Evolutionary conservation across 371 early-diverging fungal species (phyloP), one percentile per base, ranked within the genome.

Genomic region (Actinomortierella wolfii): DNA sequence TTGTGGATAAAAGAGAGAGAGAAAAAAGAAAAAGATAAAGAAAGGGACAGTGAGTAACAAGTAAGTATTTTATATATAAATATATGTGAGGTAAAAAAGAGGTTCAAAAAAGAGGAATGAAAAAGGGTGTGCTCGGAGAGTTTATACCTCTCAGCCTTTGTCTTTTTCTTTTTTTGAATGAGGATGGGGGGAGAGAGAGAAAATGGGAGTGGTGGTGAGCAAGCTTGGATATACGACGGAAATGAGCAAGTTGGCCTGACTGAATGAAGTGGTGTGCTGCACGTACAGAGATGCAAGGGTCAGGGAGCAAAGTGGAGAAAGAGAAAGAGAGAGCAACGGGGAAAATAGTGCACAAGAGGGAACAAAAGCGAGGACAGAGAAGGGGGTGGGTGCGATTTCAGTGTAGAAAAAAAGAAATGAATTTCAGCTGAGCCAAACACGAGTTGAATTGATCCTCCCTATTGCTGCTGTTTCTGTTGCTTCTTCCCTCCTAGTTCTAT

Each of bases 151-250:
- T 34, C 34, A 11, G n/a, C n/a, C n/a, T n/a, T n/a, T n/a, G n/a
- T n/a, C 34, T 34, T 4, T 11, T 11, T 34, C 34, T 34, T 34
- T 11, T 4, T 34, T 11, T 34, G 7, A 34, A 34, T 34, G 34
- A 34, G 34, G 34, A 6, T 34, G 34, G 34, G 34, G 34, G 34
- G 34, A 11, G 49, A n/a, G 40, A 40, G 57, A 57, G 23, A 40
- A 24, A 41, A 20, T 28, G 39, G 54, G 13, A 40, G 46, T 56
- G 46, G 18, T 29, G 45, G 18, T 44, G 54, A 42, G 44, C 24
- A 39, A 54, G 40, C 43, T 24, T 25, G 54, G 44, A 45, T 44
- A 14, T 42, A 56, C 56, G 45, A 44, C 29, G 29, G 55, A n/a
- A n/a, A n/a, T n/a, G n/a, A n/a, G n/a, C n/a, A n/a, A n/a, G n/a